Base-by-base conservation (phyloP, 805 yeast species). In the Metschnikowia noctiluminum region DNA sequence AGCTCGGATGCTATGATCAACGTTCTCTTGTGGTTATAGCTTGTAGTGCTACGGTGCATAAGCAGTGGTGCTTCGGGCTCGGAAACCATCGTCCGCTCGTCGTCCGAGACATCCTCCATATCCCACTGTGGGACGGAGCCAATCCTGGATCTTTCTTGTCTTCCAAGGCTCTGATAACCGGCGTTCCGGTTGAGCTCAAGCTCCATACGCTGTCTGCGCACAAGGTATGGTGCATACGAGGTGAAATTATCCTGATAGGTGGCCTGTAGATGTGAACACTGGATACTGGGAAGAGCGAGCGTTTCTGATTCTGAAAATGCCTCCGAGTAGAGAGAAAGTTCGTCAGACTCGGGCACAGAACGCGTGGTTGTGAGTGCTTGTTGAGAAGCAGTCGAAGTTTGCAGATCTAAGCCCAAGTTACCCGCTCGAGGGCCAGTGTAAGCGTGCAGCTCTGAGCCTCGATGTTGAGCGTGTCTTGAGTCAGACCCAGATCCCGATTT, bases 251-350 rank as follows among this genome's bases (percentile, higher is more conserved):
- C 74, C 28, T 57, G 58, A 53, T 59, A 73, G 2, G 68, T 58
- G 0, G 59, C 63, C 56, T 71, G 77, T n/a, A 71, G 57, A 31
- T 69, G 69, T 35, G 63, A 52, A 15, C 68, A 56, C 13, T 62
- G 65, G 12, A 48, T 52, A 28, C 49, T 50, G 26, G 61, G 57
- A 16, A 56, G 50, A 27, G 56, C 48, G 28, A 71, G 60, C 1
- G 77, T 72, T n/a, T 65, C 73, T 6, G 70, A 47, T 34, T 72
- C 76, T 3, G 75, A 69, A 12, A 70, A 54, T 4, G 68, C 66
- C 16, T 52, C 46, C 7, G 66, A 62, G 26, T 52, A 51, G 31
- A 49, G 40, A 4, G 50, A 47, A 7, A 16, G 11, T 4, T 38
- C 32, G 16, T 47, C 50, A 26, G 43, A 11, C 14, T 42, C 50